phyloP scores from a whole-genome alignment of 306 rosid genomes.

The Corylus americana region DNA sequence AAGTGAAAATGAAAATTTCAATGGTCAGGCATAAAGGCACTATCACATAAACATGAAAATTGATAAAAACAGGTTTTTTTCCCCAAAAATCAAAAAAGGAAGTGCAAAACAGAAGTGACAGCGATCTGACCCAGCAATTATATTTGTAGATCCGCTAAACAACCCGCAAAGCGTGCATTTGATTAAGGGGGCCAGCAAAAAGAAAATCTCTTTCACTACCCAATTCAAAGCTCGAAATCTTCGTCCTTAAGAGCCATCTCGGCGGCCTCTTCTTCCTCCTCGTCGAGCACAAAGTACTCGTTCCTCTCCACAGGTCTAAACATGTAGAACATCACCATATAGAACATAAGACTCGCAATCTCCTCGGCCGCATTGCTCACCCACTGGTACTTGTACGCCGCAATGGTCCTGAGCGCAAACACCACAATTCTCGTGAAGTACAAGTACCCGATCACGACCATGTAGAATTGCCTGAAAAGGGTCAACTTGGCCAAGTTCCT shows the following conservation, averaged over 20 bases:
- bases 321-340: constrained; percentile 84
- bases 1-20: constrained; percentile 21
- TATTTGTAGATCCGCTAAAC: constrained; percentile 15
- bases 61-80: constrained; percentile 30
- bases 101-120: constrained; percentile 17
- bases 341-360: constrained; percentile 70
- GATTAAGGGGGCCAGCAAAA: constrained; percentile 16
- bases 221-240: constrained; percentile 75
- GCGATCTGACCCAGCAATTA: constrained; percentile 38
- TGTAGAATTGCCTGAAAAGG: constrained; percentile 85
- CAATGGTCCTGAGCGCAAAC: constrained; percentile 83
- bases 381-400: constrained; percentile 94
- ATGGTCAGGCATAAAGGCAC: constrained; percentile 31
- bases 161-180: constrained; percentile 18
- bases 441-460: constrained; percentile 85
- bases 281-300: constrained; percentile 85
- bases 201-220: not conserved
- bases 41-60: constrained; percentile 33
- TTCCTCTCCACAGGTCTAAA: constrained; percentile 89
- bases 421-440: constrained; percentile 83
- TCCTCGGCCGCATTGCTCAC: constrained; percentile 92
- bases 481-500: constrained; percentile 78
- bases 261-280: constrained; percentile 92
- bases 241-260: constrained; percentile 83
- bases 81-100: not conserved